A percentile compares a stretch with the other conserved stretches of the same genome.
Conservation (phyloP, 2,329 filamentous ascomycete species). For the Bipolaris bicolor region DNA sequence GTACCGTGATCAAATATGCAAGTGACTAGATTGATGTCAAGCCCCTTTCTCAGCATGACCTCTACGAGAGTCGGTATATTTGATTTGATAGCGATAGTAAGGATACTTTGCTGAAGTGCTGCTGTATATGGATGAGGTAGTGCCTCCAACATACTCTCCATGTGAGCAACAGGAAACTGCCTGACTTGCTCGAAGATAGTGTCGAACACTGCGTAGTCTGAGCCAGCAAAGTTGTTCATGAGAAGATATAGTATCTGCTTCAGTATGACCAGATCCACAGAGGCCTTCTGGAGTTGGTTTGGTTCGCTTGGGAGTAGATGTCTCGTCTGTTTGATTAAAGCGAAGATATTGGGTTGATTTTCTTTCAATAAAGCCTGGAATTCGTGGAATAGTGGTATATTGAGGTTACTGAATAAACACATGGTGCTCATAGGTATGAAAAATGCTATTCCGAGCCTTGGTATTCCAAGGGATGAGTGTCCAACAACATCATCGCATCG, state of each 20-base stretch:
- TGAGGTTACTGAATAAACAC: neutral
- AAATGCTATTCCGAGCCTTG: neutral
- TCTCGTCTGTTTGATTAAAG: neutral
- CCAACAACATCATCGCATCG: neutral
- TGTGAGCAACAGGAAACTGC: conserved; percentile 5
- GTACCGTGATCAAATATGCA: neutral
- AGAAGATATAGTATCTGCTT: conserved; percentile 14
- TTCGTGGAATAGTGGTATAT: neutral
- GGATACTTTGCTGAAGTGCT: conserved; percentile 15
- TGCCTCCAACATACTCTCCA: conserved; percentile 6
- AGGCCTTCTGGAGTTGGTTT: conserved; percentile 2
- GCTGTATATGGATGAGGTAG: conserved; percentile 7
- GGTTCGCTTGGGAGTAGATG: conserved; percentile 7
- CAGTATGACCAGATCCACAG: conserved; percentile 7
- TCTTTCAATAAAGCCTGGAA: neutral
- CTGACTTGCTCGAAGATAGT: conserved; percentile 14
- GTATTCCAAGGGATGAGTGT: no score
- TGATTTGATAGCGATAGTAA: conserved; percentile 16
- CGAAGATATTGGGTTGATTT: neutral
- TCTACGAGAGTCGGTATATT: conserved; percentile 4
- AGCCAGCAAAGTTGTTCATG: conserved; percentile 14
- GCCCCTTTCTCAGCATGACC: neutral
- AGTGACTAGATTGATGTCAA: neutral
- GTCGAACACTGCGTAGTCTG: conserved; percentile 8
- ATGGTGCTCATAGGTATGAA: neutral